phyloP scores from a whole-genome alignment of 202 grass and related monocot species.

The Musa balbisiana region DNA sequence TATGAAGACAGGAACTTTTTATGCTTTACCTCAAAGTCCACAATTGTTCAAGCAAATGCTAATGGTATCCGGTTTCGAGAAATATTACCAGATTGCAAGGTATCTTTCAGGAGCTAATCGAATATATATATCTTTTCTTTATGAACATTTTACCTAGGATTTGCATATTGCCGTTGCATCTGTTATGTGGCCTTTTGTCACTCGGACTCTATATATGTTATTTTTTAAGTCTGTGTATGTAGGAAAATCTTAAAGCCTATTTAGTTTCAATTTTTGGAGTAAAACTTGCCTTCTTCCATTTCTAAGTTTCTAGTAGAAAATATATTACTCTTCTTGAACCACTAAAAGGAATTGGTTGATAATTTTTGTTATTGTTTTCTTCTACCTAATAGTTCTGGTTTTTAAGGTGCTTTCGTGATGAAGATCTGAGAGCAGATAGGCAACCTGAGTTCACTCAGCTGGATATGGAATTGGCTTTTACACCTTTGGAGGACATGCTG shows the following conservation, averaged over 20 bases:
- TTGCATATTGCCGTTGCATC: background rate
- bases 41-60: slow-evolving; percentile 99
- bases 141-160: background rate
- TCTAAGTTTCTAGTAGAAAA: background rate
- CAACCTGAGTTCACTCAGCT: slow-evolving; percentile 97
- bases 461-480: slow-evolving; percentile 96
- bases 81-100: slow-evolving; percentile 98
- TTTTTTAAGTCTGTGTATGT: background rate
- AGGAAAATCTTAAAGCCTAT: background rate
- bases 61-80: slow-evolving; percentile 97
- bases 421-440: slow-evolving; percentile 95
- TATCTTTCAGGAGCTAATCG: slow-evolving; percentile 9
- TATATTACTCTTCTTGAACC: background rate
- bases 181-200: background rate
- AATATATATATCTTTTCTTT: background rate
- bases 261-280: background rate
- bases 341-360: no score
- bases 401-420: slow-evolving; percentile 86
- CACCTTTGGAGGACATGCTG: slow-evolving; percentile 89
- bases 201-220: background rate
- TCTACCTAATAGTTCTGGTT: background rate
- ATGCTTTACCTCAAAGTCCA: slow-evolving; percentile 96
- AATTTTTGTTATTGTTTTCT: background rate
- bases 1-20: slow-evolving; percentile 98
- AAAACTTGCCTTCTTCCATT: background rate